Conservation (phyloP, 2,329 filamentous ascomycete species). For the Aureobasidium sp. region DNA sequence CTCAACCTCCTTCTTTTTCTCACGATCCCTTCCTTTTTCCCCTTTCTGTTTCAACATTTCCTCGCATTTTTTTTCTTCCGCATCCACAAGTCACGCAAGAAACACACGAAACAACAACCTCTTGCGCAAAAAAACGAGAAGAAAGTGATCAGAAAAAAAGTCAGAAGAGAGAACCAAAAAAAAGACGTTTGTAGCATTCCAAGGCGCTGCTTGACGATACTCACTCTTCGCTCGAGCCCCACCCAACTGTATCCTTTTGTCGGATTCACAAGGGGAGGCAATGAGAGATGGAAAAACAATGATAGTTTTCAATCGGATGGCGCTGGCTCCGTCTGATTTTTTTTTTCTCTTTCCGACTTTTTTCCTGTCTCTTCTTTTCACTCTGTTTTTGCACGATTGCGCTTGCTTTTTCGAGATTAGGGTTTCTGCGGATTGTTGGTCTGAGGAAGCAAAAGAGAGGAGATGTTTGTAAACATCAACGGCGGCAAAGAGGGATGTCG, state of each 20-base stretch:
- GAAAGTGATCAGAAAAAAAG: neutral
- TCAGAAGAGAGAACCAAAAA: neutral
- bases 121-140: neutral
- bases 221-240: neutral
- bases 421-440: neutral
- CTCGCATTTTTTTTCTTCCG: neutral
- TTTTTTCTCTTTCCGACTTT: neutral
- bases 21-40: neutral
- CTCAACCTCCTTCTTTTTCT: neutral
- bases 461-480: neutral
- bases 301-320: constrained; percentile 33
- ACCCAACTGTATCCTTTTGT: neutral
- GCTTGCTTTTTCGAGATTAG: too few species aligned
- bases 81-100: neutral
- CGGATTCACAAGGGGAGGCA: neutral
- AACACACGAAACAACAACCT: neutral
- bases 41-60: neutral
- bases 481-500: neutral
- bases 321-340: constrained; percentile 26
- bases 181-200: constrained; percentile 3
- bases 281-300: constrained; percentile 11
- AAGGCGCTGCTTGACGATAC: constrained; percentile 9
- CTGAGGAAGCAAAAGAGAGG: neutral
- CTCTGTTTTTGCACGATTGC: too few species aligned
- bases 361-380: neutral